phyloP scores from a whole-genome alignment of 257 asterid genomes.

The Solanum megistacrolobum region DNA sequence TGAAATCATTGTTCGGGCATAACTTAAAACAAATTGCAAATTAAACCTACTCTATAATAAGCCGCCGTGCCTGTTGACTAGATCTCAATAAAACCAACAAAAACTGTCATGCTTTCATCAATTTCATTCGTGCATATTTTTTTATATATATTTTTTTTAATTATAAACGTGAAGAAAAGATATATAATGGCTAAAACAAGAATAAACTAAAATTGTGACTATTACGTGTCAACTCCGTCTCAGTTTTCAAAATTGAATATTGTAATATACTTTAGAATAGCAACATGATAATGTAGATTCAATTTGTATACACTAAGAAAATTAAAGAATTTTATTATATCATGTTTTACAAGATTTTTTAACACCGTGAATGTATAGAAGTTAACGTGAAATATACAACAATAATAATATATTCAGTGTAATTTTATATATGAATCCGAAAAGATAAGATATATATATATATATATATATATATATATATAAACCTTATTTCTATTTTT shows the following conservation, averaged over 20 bases:
- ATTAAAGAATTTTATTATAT: background rate
- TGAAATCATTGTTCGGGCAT: background rate
- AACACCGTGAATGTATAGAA: background rate
- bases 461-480: background rate
- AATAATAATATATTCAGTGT: background rate
- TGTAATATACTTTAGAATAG: background rate
- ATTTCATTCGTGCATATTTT: background rate
- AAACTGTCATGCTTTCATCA: background rate
- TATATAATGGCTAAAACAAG: background rate
- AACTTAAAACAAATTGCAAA: background rate
- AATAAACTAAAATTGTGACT: background rate
- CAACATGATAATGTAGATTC: background rate
- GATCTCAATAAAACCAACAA: background rate
- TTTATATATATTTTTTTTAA: background rate
- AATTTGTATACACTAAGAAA: background rate
- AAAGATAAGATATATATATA: background rate
- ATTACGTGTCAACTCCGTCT: background rate
- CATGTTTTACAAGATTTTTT: background rate
- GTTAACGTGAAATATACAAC: background rate
- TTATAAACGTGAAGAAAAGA: background rate
- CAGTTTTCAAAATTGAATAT: background rate
- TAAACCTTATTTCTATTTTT: background rate
- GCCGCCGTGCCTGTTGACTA: background rate
- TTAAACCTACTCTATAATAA: background rate
- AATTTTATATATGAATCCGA: background rate